Evolutionary conservation across 2,329 filamentous ascomycete genomes (phyloP), one percentile per base, ranked within the genome.

Genomic region (Xenosphaeropsis pyriputrescens): DNA sequence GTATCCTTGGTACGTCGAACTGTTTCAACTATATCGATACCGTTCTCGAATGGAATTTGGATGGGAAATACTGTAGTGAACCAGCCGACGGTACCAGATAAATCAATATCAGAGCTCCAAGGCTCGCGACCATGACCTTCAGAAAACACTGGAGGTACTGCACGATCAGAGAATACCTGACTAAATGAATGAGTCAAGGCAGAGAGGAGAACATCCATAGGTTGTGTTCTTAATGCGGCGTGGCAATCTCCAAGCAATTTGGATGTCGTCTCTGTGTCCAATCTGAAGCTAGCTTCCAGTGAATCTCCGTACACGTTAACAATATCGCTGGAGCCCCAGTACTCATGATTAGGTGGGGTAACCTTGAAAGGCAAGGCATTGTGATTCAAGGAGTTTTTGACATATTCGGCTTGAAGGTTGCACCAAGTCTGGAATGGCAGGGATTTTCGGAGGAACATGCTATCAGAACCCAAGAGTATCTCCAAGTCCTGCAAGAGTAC

Each of bases 41-140:
- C 13, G 43, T 39, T 33, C 4, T 5, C 36, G 11, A 6, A 42
- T 18, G 15, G 33, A 18, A 6, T 15, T 29, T 22, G 37, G n/a
- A 15, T 17, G 18, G 32, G 32, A 26, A 16, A 38, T 11, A 65
- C 49, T 0, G 60, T 61, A 1, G 63, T 65, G 39, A 66, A 66
- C 63, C 63, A 67, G 4, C 63, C 64, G 1, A 66, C 57, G 0
- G 60, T 64, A 1, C 51, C 42, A 0, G 61, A 59, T 1, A 59
- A 43, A 35, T 65, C 56, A 8, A 60, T 43, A 1, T 32, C 29
- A 2, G 46, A 26, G 15, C 52, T 48, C 50, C 53, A 57, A 1
- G 55, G 41, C 22, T 65, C 61, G 5, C 63, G 52, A 1, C 62
- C 63, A 18, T 66, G 62, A 0, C 57, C 54, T 40, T 65, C 62